phyloP scores from a whole-genome alignment of 768 basidiomycete genomes.

The Mycena epipterygia region DNA sequence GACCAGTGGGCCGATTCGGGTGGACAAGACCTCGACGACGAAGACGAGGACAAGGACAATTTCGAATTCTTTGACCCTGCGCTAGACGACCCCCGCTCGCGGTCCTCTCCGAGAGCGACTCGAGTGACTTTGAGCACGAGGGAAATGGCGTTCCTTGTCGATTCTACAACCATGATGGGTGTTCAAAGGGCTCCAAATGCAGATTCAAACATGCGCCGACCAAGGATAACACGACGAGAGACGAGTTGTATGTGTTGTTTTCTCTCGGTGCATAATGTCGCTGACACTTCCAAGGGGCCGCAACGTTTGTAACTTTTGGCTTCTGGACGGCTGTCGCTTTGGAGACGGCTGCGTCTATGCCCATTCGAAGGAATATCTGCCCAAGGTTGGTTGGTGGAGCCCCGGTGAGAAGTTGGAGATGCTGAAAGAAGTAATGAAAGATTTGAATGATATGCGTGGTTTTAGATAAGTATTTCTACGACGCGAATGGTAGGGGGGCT shows the following conservation, averaged over 20 bases:
- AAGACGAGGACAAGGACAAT: background rate
- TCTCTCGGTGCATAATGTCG: background rate
- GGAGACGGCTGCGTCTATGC: conserved; percentile 59
- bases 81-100: conserved; percentile 48
- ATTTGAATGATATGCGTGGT: background rate
- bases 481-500: too few species aligned
- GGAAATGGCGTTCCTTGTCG: conserved; percentile 68
- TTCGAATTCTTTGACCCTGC: conserved; percentile 9
- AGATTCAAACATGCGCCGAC: conserved; percentile 66
- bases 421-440: background rate
- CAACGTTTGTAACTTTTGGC: conserved; percentile 62
- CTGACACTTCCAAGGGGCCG: conserved; percentile 55
- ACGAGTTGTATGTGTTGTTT: conserved; percentile 60
- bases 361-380: conserved; percentile 61
- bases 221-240: conserved; percentile 64
- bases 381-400: conserved; percentile 62
- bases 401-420: background rate
- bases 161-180: conserved; percentile 70
- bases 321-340: conserved; percentile 57
- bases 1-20: conserved; percentile 10
- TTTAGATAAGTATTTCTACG: too few species aligned
- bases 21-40: conserved; percentile 1
- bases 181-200: conserved; percentile 57
- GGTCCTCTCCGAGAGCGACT: conserved; percentile 62
- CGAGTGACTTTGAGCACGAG: conserved; percentile 65